Evolutionary conservation across 495 filamentous ascomycete species (phyloP), one percentile per base, ranked within the genome.

Genomic region (Penicillium antarcticum): DNA sequence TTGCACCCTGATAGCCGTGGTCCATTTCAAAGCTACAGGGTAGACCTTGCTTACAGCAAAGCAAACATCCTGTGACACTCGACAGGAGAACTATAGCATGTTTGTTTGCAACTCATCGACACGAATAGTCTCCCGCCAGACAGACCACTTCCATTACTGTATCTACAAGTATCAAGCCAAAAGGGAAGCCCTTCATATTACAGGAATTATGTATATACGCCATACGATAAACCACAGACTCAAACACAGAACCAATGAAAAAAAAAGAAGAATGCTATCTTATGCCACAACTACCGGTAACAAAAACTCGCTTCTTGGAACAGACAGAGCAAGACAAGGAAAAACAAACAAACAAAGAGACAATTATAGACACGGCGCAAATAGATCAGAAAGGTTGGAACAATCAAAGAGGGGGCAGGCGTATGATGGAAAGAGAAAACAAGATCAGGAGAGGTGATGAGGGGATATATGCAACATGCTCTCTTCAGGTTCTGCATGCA

Each of bases 181-280:
- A 13, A 24, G 33, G 34, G 37, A 37, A 24, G 41, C 9, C 34
- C 26, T 19, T 49, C 47, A 24, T 49, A 42, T 42, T 49, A 49
- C 47, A 49, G 18, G 18, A n/a, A 34, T 49, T 42, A 41, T 46
- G 34, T 49, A 49, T 49, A 42, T 49, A 41, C 46, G 47, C 38
- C 37, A 10, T 49, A 49, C 47, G 37, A 49, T 41, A 32, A 42
- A 42, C 8, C 37, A 9, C 18, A 17, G 19, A 49, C 11, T 24
- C 44, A 33, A 23, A 36, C 33, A 45, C 31, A 48, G 31, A 33
- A 16, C 43, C 32, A 42, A 34, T 39, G 46, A 37, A 40, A 32
- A 50, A 41, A 50, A 59, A 51, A 48, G 37, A 55, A 53, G 54
- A 66, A 66, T 66, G 62, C 62, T 66, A 58, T 66, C 62, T 66